Conservation (phyloP, 805 yeast genomes). For the Candida ovalis region DNA sequence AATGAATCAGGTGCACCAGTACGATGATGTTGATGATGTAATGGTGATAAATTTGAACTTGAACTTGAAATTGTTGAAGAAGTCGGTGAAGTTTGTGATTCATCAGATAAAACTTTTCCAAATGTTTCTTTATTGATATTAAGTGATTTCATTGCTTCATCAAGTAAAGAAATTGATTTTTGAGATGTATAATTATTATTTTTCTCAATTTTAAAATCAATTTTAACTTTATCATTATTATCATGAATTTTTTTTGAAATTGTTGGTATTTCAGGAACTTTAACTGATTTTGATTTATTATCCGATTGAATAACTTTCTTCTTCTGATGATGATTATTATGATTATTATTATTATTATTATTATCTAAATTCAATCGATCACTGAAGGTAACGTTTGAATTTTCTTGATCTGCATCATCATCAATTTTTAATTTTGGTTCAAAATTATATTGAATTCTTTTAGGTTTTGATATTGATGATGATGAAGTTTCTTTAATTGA, state of each 20-base stretch:
- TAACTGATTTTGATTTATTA: too few relatives aligned
- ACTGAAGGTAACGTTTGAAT: background rate
- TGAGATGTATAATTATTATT: too few relatives aligned
- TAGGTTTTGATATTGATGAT: background rate
- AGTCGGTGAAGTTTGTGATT: background rate
- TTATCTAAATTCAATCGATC: background rate
- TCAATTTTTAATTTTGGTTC: background rate
- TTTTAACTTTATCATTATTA: background rate
- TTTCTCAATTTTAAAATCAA: too few relatives aligned
- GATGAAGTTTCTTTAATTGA: background rate
- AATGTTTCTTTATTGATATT: background rate
- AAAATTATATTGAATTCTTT: background rate
- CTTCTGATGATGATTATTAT: background rate
- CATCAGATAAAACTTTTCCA: background rate
- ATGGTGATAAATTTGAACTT: background rate
- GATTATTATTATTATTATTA: background rate
- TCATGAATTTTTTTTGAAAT: too few relatives aligned
- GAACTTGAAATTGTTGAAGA: background rate
- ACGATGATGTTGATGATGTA: background rate
- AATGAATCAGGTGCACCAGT: slow-evolving; percentile 10
- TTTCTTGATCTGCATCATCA: background rate
- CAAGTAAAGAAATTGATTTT: background rate
- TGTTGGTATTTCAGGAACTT: too few relatives aligned
- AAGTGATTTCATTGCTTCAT: background rate
- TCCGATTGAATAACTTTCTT: too few relatives aligned